Evolutionary conservation across 306 rosid species (phyloP), one percentile per base, ranked within the genome.

Genomic region (Prunus salicina): DNA sequence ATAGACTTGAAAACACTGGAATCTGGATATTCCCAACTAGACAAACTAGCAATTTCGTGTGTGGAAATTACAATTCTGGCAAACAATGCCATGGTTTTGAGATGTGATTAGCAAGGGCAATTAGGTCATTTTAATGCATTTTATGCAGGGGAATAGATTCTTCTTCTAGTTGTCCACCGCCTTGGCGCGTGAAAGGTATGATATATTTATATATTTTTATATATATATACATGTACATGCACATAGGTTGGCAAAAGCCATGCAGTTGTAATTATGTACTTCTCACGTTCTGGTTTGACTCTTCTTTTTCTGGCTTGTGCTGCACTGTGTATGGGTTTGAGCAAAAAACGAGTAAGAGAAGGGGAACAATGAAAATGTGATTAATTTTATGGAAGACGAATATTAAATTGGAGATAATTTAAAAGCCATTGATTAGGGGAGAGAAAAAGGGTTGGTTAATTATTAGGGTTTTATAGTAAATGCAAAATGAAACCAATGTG

Each of bases 241-340:
- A 30, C 7, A 8, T 79, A 76, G 85, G 94, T 91, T 80, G 91
- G 88, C 88, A 84, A 34, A 73, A 45, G 82, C 63, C 91, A 86
- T 82, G 84, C 87, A 85, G 68, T 81, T 84, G 86, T 34, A 34
- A 34, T 34, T 34, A 34, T 82, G 89, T 84, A 72, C 65, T 77
- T 84, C 83, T 53, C 88, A 87, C 89, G 90, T 76, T 78, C 93
- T 82, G 60, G 69, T 91, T 89, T 87, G 91, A 86, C 91, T n/a
- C n/a, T 64, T 78, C 19, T 55, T 27, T 69, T 8, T 78, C 77
- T 34, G 27, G 61, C 69, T 45, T 60, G 47, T 45, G 77, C 47
- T 27, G 77, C 69, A 58, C 45, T 63, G 47, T 58, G 38, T 73
- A 14, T 58, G 10, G 76, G 68, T 58, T 14, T 45, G 56, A 57